These are phyloP conservation scores for Penicillium sp. DNA, from an alignment of 2,329 filamentous ascomycete species.

Conservation along the genomic window DNA sequence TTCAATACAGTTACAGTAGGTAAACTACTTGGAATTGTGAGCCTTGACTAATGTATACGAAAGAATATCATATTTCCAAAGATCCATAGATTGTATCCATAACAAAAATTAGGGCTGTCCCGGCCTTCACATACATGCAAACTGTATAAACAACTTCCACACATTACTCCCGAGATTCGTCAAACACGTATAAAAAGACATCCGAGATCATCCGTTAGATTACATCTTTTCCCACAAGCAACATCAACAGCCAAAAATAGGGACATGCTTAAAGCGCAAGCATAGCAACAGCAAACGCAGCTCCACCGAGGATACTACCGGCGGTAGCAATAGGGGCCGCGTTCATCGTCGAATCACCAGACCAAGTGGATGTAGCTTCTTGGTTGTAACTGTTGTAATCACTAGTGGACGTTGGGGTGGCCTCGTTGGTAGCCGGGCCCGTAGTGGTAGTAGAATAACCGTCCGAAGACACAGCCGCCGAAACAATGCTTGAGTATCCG, in stretches of 20 bases:
- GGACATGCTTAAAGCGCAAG: neutral
- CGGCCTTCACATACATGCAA: neutral
- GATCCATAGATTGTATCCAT: neutral
- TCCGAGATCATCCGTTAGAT: neutral
- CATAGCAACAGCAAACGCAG: neutral
- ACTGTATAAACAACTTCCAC: neutral
- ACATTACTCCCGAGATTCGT: neutral
- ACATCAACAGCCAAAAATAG: neutral
- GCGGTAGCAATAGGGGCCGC: neutral
- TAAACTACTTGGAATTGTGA: too few relatives aligned
- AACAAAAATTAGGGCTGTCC: neutral
- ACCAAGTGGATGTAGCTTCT: neutral
- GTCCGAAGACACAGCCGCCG: neutral
- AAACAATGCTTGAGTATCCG: neutral
- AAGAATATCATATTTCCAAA: too few relatives aligned
- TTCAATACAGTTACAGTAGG: too few relatives aligned
- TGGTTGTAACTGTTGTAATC: neutral
- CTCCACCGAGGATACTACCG: neutral
- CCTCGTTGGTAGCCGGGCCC: neutral
- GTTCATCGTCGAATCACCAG: neutral
- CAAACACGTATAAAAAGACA: neutral
- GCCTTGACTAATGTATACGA: too few relatives aligned
- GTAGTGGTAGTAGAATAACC: neutral
- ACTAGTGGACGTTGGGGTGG: neutral
- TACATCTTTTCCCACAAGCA: neutral